phyloP scores from a whole-genome alignment of 371 early-diverging fungal species.

The Mortierella sp. region DNA sequence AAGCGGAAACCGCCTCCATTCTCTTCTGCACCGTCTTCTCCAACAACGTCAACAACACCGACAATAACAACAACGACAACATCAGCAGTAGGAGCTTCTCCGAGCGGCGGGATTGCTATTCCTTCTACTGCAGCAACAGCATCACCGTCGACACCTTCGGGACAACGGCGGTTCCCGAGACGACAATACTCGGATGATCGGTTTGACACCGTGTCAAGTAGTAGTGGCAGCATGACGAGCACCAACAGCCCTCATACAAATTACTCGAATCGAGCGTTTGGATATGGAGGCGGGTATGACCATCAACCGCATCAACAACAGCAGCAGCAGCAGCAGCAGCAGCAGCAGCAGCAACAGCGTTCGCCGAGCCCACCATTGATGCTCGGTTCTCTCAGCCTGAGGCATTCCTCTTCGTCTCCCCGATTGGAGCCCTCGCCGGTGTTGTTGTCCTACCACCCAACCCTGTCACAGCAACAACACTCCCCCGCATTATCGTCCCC shows the following conservation, averaged over 20 bases:
- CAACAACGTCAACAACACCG: no score
- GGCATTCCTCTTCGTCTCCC: neutral
- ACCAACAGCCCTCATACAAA: neutral
- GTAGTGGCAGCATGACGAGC: neutral
- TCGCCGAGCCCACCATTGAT: conserved; percentile 9
- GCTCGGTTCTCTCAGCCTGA: neutral
- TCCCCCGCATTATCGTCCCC: neutral
- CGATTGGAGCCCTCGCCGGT: conserved; percentile 1
- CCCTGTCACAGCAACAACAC: neutral
- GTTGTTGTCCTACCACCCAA: neutral
- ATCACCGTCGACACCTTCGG: neutral
- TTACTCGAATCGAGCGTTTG: neutral
- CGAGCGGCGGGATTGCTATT: neutral
- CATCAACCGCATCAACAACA: neutral
- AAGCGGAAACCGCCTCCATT: conserved; percentile 6
- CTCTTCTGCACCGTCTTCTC: neutral
- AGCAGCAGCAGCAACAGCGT: neutral
- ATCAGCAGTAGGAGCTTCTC: no score
- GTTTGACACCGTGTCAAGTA: conserved; percentile 5
- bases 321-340: neutral
- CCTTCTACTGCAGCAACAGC: neutral
- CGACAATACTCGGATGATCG: conserved; percentile 6
- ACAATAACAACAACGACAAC: neutral
- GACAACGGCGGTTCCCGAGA: neutral
- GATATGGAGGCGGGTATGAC: neutral